Conservation (phyloP, 1,284 basidiomycete genomes). For the Rhodotorula sp. region DNA sequence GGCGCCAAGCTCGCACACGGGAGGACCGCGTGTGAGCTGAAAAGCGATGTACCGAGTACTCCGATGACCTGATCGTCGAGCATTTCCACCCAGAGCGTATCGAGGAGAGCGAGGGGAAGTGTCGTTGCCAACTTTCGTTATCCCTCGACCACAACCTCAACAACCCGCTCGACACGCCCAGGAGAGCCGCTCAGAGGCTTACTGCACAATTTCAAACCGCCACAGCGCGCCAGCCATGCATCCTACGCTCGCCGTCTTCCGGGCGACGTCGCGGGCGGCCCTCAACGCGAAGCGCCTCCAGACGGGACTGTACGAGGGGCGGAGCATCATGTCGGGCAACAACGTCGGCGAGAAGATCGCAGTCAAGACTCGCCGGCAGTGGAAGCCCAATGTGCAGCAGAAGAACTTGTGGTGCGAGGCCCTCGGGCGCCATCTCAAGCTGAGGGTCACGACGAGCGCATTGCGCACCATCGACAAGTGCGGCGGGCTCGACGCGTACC, state of each 20-base stretch:
- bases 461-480: slow-evolving; percentile 77
- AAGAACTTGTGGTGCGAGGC: slow-evolving; percentile 69
- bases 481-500: slow-evolving; percentile 75
- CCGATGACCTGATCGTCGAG: slow-evolving; percentile 38
- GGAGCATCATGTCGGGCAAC: slow-evolving; percentile 76
- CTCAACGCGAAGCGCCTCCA: slow-evolving; percentile 34
- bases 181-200: not conserved
- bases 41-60: slow-evolving; percentile 26
- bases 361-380: slow-evolving; percentile 83
- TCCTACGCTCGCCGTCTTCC: slow-evolving; percentile 20
- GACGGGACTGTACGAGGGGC: slow-evolving; percentile 67
- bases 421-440: slow-evolving; percentile 58
- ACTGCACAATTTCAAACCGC: not conserved
- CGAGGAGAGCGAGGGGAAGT: not conserved
- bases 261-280: slow-evolving; percentile 35
- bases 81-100: slow-evolving; percentile 4
- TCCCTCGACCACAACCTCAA: not conserved
- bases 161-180: not conserved
- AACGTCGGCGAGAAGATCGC: slow-evolving; percentile 81
- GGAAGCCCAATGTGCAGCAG: slow-evolving; percentile 80
- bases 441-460: slow-evolving; percentile 71
- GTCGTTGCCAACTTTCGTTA: not conserved
- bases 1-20: too few species aligned
- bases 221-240: slow-evolving; percentile 5
- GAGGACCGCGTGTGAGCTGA: not conserved